Percentiles rank a stretch among this genome's conserved stretches.
Conservation (phyloP, 805 yeast species). For the Vanderwaltozyma verrucispora region DNA sequence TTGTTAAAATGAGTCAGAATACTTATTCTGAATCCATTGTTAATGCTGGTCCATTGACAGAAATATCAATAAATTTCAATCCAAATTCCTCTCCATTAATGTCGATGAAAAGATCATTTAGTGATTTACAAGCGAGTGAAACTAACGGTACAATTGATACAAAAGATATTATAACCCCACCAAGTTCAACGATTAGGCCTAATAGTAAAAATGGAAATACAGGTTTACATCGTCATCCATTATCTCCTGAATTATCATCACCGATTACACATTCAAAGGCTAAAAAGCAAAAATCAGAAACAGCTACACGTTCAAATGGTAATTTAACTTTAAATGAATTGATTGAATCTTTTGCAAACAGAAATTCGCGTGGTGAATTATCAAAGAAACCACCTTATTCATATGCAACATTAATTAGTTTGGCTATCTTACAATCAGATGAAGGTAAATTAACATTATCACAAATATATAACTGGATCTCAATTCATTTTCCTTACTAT, state of each 20-base stretch:
- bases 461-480: slow-evolving; percentile 88
- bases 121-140: neutral
- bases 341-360: slow-evolving; percentile 16
- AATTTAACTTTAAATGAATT: slow-evolving; percentile 23
- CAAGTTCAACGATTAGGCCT: slow-evolving; percentile 19
- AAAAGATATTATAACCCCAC: slow-evolving; percentile 21
- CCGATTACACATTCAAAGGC: slow-evolving; percentile 22
- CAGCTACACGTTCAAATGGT: slow-evolving; percentile 22
- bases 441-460: slow-evolving; percentile 54
- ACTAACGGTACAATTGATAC: neutral
- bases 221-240: slow-evolving; percentile 8
- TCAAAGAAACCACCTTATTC: slow-evolving; percentile 78
- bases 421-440: slow-evolving; percentile 14
- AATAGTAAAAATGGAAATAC: neutral
- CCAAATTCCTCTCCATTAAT: slow-evolving; percentile 1
- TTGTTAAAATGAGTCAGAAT: neutral
- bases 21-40: neutral
- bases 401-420: slow-evolving; percentile 70
- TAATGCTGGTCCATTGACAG: neutral
- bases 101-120: slow-evolving; percentile 7
- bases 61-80: neutral
- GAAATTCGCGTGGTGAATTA: slow-evolving; percentile 11
- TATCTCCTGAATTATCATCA: slow-evolving; percentile 26
- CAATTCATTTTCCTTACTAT: slow-evolving; percentile 75
- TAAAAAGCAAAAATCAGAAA: slow-evolving; percentile 22